phyloP scores from a whole-genome alignment of 495 filamentous ascomycete species.

The Xylaria acuta region DNA sequence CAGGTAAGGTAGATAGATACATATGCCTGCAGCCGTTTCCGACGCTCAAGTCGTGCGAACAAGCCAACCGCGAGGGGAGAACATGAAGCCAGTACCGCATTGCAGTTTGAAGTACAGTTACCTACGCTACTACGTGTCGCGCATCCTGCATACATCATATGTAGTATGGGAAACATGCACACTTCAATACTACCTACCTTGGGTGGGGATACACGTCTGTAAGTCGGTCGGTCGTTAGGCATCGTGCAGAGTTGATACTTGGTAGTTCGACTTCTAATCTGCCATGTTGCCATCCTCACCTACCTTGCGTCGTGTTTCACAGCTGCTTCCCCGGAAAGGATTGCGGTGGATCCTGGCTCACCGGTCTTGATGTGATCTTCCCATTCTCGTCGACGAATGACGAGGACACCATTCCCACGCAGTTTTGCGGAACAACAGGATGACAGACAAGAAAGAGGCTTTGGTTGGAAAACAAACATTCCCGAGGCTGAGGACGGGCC shows the following conservation, averaged over 20 bases:
- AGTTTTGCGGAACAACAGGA: too few species aligned
- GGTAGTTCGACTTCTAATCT: background rate
- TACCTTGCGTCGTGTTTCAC: slow-evolving; percentile 9
- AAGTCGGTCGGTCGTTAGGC: background rate
- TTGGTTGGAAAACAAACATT: background rate
- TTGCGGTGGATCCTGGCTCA: background rate
- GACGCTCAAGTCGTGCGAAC: slow-evolving; percentile 14
- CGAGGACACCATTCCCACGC: background rate
- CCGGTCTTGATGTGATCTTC: slow-evolving; percentile 5
- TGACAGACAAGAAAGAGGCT: too few species aligned
- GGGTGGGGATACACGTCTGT: background rate
- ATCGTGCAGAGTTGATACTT: background rate
- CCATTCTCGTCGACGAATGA: background rate
- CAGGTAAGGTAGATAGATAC: background rate
- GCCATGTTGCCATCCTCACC: background rate
- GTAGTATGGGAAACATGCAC: background rate
- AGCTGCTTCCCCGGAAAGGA: background rate
- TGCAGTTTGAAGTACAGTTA: background rate
- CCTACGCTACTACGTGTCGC: background rate
- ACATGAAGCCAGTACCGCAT: background rate
- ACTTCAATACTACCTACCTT: background rate
- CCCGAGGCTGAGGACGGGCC: slow-evolving; percentile 10
- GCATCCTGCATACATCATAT: background rate
- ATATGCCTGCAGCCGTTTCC: background rate
- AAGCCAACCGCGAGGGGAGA: background rate